Conservation (phyloP, 176 grass and related monocot genomes). For the Dactylis glomerata region DNA sequence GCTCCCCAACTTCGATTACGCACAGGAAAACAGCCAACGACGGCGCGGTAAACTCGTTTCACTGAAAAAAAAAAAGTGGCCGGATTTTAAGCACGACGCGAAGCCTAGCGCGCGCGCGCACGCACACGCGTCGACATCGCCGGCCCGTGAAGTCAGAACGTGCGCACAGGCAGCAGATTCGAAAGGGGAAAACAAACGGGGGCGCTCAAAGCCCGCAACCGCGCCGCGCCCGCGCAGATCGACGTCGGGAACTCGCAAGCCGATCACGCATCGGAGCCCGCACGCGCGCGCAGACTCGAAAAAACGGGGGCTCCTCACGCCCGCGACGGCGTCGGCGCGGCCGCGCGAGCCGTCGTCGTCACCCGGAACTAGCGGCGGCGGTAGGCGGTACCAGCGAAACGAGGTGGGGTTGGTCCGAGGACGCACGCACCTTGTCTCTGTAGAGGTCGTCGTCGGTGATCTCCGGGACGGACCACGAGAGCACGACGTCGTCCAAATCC, state of each 20-base stretch:
- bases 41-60: not conserved
- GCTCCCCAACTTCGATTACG: not conserved
- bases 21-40: not conserved
- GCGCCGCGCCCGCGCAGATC: not conserved
- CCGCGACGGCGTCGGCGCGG: not conserved
- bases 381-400: not conserved
- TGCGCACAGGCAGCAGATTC: not conserved
- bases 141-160: not conserved
- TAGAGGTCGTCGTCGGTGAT: constrained; percentile 35
- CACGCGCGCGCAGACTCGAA: not conserved
- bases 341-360: not conserved
- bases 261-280: not conserved
- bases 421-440: constrained; percentile 25
- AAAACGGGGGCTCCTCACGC: not conserved
- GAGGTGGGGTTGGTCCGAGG: too few relatives aligned
- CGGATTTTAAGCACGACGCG: not conserved
- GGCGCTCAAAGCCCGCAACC: not conserved
- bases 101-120: not conserved
- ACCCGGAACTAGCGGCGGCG: not conserved
- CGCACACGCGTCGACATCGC: not conserved
- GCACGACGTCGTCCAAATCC: constrained; percentile 42
- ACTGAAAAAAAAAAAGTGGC: not conserved
- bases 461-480: constrained; percentile 46
- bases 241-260: not conserved
- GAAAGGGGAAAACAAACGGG: not conserved